These are phyloP conservation scores for Ophiostoma australiae DNA, from an alignment of 2,329 filamentous ascomycete genomes.

Conservation along the genomic window DNA sequence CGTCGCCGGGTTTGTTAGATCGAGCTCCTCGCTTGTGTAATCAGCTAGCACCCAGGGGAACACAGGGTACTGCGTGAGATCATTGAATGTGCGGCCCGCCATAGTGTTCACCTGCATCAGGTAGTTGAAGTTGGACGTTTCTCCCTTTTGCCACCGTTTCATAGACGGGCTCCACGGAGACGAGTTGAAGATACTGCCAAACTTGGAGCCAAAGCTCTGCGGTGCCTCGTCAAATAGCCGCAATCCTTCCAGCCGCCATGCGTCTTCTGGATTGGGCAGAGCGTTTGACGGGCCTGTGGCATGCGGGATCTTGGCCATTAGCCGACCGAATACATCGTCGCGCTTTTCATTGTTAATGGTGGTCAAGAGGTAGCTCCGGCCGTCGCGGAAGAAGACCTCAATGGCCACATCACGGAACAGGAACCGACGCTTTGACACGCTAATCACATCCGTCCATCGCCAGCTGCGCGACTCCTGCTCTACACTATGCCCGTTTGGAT, in stretches of 20 bases:
- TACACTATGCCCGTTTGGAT: conserved; percentile 37
- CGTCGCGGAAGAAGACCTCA: conserved; percentile 97
- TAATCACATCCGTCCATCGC: conserved; percentile 92
- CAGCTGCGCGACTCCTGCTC: conserved; percentile 85
- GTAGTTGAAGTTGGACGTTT: conserved; percentile 98
- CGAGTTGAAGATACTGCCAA: conserved; percentile 86
- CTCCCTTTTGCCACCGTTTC: conserved; percentile 83
- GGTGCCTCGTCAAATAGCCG: conserved; percentile 58
- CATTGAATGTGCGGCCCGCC: conserved; percentile 95
- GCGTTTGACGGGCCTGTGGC: conserved; percentile 64
- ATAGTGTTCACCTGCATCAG: conserved; percentile 98
- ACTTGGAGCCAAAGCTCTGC: conserved; percentile 72
- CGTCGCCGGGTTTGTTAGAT: conserved; percentile 74
- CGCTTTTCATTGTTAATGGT: conserved; percentile 67
- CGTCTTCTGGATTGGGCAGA: conserved; percentile 74
- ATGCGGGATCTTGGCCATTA: conserved; percentile 75
- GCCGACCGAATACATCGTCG: conserved; percentile 74
- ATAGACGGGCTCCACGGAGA: conserved; percentile 78
- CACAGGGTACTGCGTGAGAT: conserved; percentile 94
- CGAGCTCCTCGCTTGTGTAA: conserved; percentile 88
- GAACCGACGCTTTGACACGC: conserved; percentile 91
- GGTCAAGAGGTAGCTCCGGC: conserved; percentile 88
- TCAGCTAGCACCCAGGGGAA: conserved; percentile 97
- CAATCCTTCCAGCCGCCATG: conserved; percentile 85
- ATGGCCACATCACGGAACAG: conserved; percentile 91